These are phyloP conservation scores for Cinchona pubescens DNA, from an alignment of 257 asterid genomes.

Conservation along the genomic window DNA sequence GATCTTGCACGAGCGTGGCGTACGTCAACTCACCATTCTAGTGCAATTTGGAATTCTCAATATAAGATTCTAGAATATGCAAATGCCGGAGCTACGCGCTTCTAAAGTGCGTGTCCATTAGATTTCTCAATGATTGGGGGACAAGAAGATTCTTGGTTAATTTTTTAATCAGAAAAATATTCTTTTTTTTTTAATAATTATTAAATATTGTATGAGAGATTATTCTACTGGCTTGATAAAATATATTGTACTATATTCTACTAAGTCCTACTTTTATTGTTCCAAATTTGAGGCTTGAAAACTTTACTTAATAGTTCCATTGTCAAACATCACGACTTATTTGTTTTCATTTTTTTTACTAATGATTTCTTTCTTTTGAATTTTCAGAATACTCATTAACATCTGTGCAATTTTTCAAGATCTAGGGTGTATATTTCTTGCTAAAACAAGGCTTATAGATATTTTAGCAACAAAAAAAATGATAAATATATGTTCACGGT, in stretches of 20 bases:
- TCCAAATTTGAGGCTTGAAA: neutral
- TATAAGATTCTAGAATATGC: slow-evolving; percentile 23
- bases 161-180: neutral
- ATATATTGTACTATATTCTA: too few species aligned
- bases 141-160: slow-evolving; percentile 6
- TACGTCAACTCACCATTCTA: slow-evolving; percentile 11
- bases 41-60: too few species aligned
- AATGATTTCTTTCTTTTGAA: neutral
- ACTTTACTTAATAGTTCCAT: too few species aligned
- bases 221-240: neutral
- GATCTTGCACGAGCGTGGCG: slow-evolving; percentile 19
- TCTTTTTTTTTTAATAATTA: neutral
- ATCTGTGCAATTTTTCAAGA: too few species aligned
- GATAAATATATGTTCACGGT: too few species aligned
- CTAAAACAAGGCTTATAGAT: too few species aligned
- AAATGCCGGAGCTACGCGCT: slow-evolving; percentile 1
- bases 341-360: too few species aligned
- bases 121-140: slow-evolving; percentile 6
- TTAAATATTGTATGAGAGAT: neutral
- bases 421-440: too few species aligned
- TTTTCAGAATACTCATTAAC: neutral
- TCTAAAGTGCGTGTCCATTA: neutral
- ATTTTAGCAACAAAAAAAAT: too few species aligned
- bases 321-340: neutral
- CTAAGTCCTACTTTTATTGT: too few species aligned